A percentile compares a stretch with the other conserved stretches of the same genome.
Conservation (phyloP, 106 monocot genomes). For the Dioscorea alata region DNA sequence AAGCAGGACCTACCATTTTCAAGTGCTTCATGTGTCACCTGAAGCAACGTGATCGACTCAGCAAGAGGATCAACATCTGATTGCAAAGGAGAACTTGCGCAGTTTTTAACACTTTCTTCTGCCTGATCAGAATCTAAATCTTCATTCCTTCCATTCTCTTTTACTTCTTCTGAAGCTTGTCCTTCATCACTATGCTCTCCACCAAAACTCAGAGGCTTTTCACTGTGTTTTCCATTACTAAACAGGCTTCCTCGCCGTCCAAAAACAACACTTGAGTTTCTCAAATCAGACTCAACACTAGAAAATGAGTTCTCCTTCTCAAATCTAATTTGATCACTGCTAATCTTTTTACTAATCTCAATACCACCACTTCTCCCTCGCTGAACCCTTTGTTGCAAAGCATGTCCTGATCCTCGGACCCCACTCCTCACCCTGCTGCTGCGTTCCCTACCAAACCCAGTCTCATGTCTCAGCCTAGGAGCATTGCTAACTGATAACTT, state of each 20-base stretch:
- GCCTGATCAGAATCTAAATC: constrained; percentile 12
- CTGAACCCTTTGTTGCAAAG: constrained; percentile 22
- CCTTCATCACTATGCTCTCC: constrained; percentile 43
- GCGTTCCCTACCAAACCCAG: constrained; percentile 47
- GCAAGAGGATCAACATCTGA: constrained; percentile 47
- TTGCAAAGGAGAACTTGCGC: constrained; percentile 10
- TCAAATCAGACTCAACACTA: constrained; percentile 55
- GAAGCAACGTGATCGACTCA: constrained; percentile 52
- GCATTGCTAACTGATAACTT: constrained; percentile 54
- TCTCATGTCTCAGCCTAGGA: constrained; percentile 31
- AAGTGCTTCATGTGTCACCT: constrained; percentile 70
- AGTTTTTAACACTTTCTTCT: constrained; percentile 18
- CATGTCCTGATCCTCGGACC: constrained; percentile 27
- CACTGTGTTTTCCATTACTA: constrained; percentile 37
- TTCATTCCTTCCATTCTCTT: constrained; percentile 40
- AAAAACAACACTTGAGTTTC: constrained; percentile 30
- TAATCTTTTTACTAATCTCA: constrained; percentile 30
- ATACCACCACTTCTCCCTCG: constrained; percentile 27
- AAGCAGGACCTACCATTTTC: constrained; percentile 52
- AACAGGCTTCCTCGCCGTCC: constrained; percentile 10
- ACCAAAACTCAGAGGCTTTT: constrained; percentile 22
- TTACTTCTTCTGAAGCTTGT: constrained; percentile 30
- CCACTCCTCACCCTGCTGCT: constrained; percentile 20
- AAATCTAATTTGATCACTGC: constrained; percentile 20
- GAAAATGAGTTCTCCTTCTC: constrained; percentile 62